phyloP scores from a whole-genome alignment of 2,329 filamentous ascomycete genomes.

The Xylariales sp. region DNA sequence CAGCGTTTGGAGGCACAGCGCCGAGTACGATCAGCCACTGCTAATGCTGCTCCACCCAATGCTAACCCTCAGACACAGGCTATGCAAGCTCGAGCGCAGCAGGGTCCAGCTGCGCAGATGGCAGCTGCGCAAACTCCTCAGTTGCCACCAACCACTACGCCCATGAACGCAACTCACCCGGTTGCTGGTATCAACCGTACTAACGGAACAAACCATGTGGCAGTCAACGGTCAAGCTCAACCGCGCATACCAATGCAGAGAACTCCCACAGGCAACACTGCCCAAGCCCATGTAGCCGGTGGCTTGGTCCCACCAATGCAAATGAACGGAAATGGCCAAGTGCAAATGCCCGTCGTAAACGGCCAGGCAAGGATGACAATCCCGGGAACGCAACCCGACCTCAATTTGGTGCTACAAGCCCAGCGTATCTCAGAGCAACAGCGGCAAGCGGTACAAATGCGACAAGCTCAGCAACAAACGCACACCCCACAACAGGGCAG shows the following conservation, averaged over 20 bases:
- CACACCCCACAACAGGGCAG: constrained; percentile 31
- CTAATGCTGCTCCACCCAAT: constrained; percentile 14
- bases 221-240: constrained; percentile 41
- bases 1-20: constrained; percentile 55
- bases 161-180: constrained; percentile 25
- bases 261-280: constrained; percentile 43
- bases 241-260: constrained; percentile 51
- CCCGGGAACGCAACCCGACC: constrained; percentile 40
- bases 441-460: constrained; percentile 45
- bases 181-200: constrained; percentile 33
- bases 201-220: constrained; percentile 39
- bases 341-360: constrained; percentile 61
- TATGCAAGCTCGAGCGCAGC: constrained; percentile 42
- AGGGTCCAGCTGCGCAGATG: constrained; percentile 39
- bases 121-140: constrained; percentile 35
- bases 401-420: constrained; percentile 57
- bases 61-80: constrained; percentile 27
- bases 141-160: constrained; percentile 29
- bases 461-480: constrained; percentile 31
- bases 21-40: constrained; percentile 42
- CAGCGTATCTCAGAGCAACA: constrained; percentile 65
- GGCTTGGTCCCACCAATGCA: constrained; percentile 51
- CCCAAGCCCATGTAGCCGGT: constrained; percentile 44
- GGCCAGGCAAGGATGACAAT: constrained; percentile 58
- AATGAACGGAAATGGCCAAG: constrained; percentile 63